Percentiles rank a stretch among this genome's conserved stretches.
Conservation (phyloP, 2,329 filamentous ascomycete species). For the Chalaropsis ovoidea region DNA sequence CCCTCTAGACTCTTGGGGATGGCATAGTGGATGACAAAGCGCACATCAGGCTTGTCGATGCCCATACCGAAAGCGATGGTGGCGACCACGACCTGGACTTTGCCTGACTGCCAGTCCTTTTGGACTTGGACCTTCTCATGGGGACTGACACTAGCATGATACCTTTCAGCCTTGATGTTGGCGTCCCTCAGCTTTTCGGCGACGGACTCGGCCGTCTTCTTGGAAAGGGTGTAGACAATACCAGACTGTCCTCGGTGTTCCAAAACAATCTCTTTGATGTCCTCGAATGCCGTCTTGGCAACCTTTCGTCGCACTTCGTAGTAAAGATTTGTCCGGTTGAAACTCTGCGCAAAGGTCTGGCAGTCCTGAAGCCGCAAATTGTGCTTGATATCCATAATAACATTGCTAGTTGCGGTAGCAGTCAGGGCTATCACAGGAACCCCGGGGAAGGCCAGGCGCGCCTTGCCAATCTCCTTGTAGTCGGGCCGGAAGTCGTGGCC, state of each 20-base stretch:
- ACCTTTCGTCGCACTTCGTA: conserved; percentile 74
- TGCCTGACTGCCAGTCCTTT: conserved; percentile 68
- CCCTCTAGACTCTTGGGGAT: conserved; percentile 93
- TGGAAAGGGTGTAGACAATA: conserved; percentile 86
- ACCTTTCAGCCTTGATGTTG: conserved; percentile 66
- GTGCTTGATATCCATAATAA: conserved; percentile 82
- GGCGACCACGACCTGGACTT: conserved; percentile 81
- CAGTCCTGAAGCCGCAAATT: conserved; percentile 77
- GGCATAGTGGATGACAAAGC: conserved; percentile 89
- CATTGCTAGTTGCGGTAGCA: conserved; percentile 86
- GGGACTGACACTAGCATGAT: conserved; percentile 69
- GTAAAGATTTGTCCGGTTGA: conserved; percentile 88
- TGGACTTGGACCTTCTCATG: conserved; percentile 62
- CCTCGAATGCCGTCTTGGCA: conserved; percentile 41
- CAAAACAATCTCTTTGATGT: conserved; percentile 58
- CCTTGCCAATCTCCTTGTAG: conserved; percentile 73
- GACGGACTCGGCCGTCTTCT: conserved; percentile 70
- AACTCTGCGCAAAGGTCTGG: conserved; percentile 77
- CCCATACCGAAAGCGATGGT: conserved; percentile 99
- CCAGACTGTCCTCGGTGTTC: conserved; percentile 58
- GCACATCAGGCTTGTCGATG: conserved; percentile 96
- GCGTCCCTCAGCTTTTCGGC: conserved; percentile 57
- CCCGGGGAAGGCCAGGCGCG: conserved; percentile 60
- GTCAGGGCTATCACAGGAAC: conserved; percentile 93
- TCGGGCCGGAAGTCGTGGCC: conserved; percentile 95